Evolutionary conservation across 345 rosid genomes (phyloP).

Genomic region (Gossypioides kirkii): DNA sequence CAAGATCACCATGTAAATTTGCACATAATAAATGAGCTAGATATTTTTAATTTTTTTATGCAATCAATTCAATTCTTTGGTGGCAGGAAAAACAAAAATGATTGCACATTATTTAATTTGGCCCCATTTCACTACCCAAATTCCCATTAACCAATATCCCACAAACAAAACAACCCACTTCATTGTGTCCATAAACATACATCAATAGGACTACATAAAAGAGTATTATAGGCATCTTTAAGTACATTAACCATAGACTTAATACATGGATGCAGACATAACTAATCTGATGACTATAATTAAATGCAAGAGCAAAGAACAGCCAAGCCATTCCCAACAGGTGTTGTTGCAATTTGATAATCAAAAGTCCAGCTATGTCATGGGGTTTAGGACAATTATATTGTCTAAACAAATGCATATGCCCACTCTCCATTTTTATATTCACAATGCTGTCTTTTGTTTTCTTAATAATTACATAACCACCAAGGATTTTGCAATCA

Average conservation of each 20-base stretch:
- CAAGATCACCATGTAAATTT: background rate
- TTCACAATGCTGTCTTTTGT: slow-evolving; percentile 1
- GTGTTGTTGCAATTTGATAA: background rate
- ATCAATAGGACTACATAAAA: background rate
- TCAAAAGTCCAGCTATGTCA: background rate
- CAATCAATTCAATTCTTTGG: background rate
- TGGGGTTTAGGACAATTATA: background rate
- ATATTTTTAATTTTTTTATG: too few species aligned
- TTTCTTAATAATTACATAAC: background rate
- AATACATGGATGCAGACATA: background rate
- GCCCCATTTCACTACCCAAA: too few species aligned
- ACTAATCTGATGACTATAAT: background rate
- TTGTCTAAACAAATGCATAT: background rate
- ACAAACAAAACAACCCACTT: background rate
- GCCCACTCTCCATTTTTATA: background rate
- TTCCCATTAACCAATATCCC: too few species aligned
- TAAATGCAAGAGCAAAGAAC: background rate
- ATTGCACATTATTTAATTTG: background rate
- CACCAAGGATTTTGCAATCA: slow-evolving; percentile 5
- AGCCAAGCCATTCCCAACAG: background rate
- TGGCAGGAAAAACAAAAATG: background rate
- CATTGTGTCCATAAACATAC: background rate
- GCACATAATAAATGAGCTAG: background rate
- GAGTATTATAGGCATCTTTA: background rate
- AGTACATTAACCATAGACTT: background rate